Base-by-base conservation (phyloP, 1,284 basidiomycete species). In the Calocybe gambosa region DNA sequence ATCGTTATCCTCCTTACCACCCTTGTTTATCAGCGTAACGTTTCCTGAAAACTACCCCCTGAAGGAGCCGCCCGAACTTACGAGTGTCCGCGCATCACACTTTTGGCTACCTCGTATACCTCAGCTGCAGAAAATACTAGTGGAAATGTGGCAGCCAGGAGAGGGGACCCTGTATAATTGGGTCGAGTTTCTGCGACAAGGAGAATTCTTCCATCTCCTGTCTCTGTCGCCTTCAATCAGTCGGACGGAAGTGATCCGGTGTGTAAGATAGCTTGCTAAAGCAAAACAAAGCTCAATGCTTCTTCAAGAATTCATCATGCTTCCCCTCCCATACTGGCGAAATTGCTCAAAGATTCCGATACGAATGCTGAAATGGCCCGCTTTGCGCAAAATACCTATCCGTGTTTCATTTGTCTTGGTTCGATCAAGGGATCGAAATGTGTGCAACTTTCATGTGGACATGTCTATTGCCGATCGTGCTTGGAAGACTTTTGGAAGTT, bases 381-480 rank as follows among this genome's bases (percentile, higher is more conserved):
- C 45, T 89, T 90, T 57, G 71, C 77, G 2, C 69, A 75, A 46
- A 72, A 68, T 23, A 78, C 82, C 0, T 83, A 84, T 60, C 62
- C 67, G 38, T 90, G 88, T 58, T 69, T 78, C 23, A 76, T 90
- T 31, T 90, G 88, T 59, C 64, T 90, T n/a, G 71, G 74, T 16
- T 73, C 77, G 2, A 66, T 77, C 50, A 88, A 85, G 58, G 89
- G 89, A 36, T 67, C 74, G 0, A 74, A 76, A 50, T 89, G 88
- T 58, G 57, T 89, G 9, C 69, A 75, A 47, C 68, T 91, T 19
- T 59, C 69, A 2, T 91, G 89, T 58, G 60, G 62, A 1, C 87
- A 90, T 61, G 73, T 87, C 13, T 89, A 89, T 60, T 91, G 88
- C 60, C 74, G 77, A 19, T 59, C 71, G 7, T 91, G 88, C 59